Conservation (phyloP, 2,329 filamentous ascomycete species). For the Aureobasidium subglaciale region DNA sequence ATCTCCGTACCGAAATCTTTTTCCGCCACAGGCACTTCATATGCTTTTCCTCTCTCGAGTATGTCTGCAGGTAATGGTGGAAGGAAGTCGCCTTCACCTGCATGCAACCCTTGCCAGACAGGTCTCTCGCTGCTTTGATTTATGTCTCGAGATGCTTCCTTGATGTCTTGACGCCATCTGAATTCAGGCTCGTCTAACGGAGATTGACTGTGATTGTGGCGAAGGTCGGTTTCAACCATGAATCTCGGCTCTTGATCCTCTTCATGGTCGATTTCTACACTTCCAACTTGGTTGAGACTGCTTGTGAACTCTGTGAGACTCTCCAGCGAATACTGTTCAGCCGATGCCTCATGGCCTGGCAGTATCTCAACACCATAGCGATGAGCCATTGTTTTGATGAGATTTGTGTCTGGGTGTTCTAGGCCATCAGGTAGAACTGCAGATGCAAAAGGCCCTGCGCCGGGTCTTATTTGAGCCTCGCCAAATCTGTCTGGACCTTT, state of each 20-base stretch:
- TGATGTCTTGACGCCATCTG: constrained; percentile 58
- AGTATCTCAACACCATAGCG: constrained; percentile 31
- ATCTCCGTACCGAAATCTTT: constrained; percentile 80
- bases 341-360: neutral
- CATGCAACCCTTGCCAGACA: neutral
- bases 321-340: neutral
- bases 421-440: constrained; percentile 13
- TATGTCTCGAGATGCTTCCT: constrained; percentile 2
- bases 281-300: neutral
- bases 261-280: neutral
- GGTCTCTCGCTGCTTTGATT: neutral
- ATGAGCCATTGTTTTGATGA: neutral
- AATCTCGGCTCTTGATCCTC: neutral
- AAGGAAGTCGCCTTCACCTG: neutral
- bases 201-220: neutral
- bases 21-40: constrained; percentile 73
- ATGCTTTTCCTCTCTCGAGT: constrained; percentile 65
- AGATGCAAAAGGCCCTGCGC: constrained; percentile 2
- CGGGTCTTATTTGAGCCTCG: constrained; percentile 22
- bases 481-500: constrained; percentile 30
- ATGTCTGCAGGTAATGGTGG: constrained; percentile 58
- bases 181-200: constrained; percentile 38
- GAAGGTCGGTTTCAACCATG: constrained; percentile 4
- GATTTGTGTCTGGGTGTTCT: neutral
- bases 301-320: neutral